These are phyloP conservation scores for Furcasterigmium furcatum DNA, from an alignment of 2,329 filamentous ascomycete species.

Conservation along the genomic window DNA sequence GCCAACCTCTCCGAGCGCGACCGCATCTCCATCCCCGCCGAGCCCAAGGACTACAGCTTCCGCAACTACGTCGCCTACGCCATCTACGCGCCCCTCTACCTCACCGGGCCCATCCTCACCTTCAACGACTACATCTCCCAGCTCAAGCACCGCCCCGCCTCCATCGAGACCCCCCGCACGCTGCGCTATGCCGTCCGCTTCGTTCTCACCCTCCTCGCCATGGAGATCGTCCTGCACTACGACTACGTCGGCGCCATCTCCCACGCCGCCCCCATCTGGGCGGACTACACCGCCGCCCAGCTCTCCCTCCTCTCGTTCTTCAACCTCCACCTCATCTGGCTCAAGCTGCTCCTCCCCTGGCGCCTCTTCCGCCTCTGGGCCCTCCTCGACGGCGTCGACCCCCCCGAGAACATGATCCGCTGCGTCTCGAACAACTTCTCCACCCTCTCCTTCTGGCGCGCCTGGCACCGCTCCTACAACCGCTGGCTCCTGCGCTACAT, in stretches of 20 bases:
- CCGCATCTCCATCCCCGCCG: slow-evolving; percentile 73
- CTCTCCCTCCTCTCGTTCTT: slow-evolving; percentile 90
- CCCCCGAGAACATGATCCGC: slow-evolving; percentile 96
- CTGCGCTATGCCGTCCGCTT: slow-evolving; percentile 82
- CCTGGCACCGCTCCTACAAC: slow-evolving; percentile 94
- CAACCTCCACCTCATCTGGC: slow-evolving; percentile 96
- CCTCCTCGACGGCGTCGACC: slow-evolving; percentile 84
- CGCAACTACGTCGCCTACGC: slow-evolving; percentile 87
- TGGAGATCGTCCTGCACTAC: slow-evolving; percentile 90
- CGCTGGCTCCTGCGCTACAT: slow-evolving; percentile 93
- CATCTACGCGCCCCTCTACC: slow-evolving; percentile 89
- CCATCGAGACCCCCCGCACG: slow-evolving; percentile 68
- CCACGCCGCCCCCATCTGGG: slow-evolving; percentile 76
- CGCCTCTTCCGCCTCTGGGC: slow-evolving; percentile 98
- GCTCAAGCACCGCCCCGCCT: slow-evolving; percentile 67
- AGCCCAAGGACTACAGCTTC: slow-evolving; percentile 68
- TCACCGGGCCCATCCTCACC: slow-evolving; percentile 89
- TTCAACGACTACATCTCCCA: slow-evolving; percentile 98
- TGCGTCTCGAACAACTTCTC: slow-evolving; percentile 96
- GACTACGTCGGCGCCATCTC: slow-evolving; percentile 93
- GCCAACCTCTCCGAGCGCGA: slow-evolving; percentile 84
- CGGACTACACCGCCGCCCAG: slow-evolving; percentile 79
- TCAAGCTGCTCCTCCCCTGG: slow-evolving; percentile 95
- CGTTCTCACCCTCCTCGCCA: slow-evolving; percentile 72
- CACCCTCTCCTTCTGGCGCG: slow-evolving; percentile 87